phyloP scores from a whole-genome alignment of 1,284 basidiomycete species.

The Athelia psychrophila region DNA sequence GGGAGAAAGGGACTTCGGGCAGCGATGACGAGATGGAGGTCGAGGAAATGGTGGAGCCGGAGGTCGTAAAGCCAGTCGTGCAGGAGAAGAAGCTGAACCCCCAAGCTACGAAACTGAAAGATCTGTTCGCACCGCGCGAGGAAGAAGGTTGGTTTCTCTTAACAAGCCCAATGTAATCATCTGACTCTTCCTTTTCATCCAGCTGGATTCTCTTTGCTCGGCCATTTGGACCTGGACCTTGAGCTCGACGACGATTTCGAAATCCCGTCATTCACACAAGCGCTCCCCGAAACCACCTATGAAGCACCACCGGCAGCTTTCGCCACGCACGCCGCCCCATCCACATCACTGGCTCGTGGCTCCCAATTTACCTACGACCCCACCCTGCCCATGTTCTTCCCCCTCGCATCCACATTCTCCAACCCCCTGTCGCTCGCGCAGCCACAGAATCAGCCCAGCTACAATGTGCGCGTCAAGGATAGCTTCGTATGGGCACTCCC shows the following conservation, averaged over 20 bases:
- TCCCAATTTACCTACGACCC: conserved; percentile 40
- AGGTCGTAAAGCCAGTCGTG: conserved; percentile 2
- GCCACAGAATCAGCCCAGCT: conserved; percentile 16
- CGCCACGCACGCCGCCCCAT: conserved; percentile 8
- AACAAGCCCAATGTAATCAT: neutral
- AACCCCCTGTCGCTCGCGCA: conserved; percentile 11
- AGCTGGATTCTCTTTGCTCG: conserved; percentile 64
- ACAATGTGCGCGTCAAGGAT: conserved; percentile 31
- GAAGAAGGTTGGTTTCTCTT: conserved; percentile 49
- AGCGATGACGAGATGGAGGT: conserved; percentile 17
- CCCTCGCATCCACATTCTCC: conserved; percentile 30
- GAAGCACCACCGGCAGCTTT: conserved; percentile 6
- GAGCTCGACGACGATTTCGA: conserved; percentile 62
- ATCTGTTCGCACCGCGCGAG: conserved; percentile 65
- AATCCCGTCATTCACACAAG: conserved; percentile 22
- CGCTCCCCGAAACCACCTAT: conserved; percentile 10
- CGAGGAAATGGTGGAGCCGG: conserved; percentile 13
- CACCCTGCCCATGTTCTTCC: conserved; percentile 63
- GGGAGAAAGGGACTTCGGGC: conserved; percentile 4
- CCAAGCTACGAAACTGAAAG: conserved; percentile 44
- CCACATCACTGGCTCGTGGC: neutral
- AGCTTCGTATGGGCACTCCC: conserved; percentile 28
- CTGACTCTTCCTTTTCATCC: neutral
- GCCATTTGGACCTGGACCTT: conserved; percentile 62
- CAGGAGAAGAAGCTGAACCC: conserved; percentile 12